Base-by-base conservation (phyloP, 306 rosid species). In the Fagus crenata region DNA sequence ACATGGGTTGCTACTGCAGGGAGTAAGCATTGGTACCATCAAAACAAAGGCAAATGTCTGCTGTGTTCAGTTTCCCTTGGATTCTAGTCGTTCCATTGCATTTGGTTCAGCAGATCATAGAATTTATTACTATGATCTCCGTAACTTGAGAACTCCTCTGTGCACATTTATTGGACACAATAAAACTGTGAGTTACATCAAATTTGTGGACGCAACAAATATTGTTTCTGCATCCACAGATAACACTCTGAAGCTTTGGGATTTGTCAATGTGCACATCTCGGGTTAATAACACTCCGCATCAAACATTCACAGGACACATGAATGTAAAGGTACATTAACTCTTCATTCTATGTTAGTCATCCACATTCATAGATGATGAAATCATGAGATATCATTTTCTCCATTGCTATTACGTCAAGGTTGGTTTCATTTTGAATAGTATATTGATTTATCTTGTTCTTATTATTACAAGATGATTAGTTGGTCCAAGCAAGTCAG, bases 51-150 rank as follows among this genome's bases (percentile, higher is more conserved):
- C 99, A 41, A 92, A 96, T 67, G 93, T 96, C 71, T 96, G 99
- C 89, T 92, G 97, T 49, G 98, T 96, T 72, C 97, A 96, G 86
- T 96, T 92, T 75, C 96, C 97, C 7, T 53, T 68, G 71, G 99
- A 92, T 81, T 88, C 93, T 28, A 86, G 93, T 69, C 93, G 93
- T 56, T 88, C 79, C 85, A 90, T 96, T 74, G 98, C 97, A 8
- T 96, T 92, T 75, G 99, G 99, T 77, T 96, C 99, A 5, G 98
- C 99, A 1, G 99, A 96, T 81, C 99, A 92, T 82, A 89, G 84
- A 53, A 85, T 92, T 79, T 96, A 96, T 80, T 92, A 92, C 88
- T 89, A 92, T 40, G 99, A 96, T 83, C 90, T 89, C 49, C 99
- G 98, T 70, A 96, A 86, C 84, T 67, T 88, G 12, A 86, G 80